Evolutionary conservation across 768 basidiomycete genomes (phyloP), one percentile per base, ranked within the genome.

Genomic region (Sarcodon sp.): DNA sequence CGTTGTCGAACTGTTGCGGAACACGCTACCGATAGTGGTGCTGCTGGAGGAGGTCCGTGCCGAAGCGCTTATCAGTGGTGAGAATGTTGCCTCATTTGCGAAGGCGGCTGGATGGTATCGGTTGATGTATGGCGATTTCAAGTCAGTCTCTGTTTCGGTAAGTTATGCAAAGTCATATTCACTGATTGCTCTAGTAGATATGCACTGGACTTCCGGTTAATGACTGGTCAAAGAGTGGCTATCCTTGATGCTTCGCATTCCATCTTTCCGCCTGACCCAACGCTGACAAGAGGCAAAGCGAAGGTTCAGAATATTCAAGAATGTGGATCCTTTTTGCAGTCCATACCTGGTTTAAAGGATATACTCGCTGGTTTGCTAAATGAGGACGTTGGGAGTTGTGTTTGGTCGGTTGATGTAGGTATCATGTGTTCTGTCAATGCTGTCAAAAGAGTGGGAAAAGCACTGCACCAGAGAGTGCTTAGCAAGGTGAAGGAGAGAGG

Each of bases 31-130:
- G 0, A 76, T 92, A 43, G 80, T 81, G 7, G 71, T 76, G 6
- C 82, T 83, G 58, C 67, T 90, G 7, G 83, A 89, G 50, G 68
- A 64, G 36, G 74, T 78, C 48, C 59, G 59, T 16, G 67, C 61
- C 38, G 53, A 51, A 2, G 57, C 61, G 43, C 32, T 51, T 27
- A 57, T 50, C 57, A 61, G 18, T 56, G 64, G 35, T 37, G 68
- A 55, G 52, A 59, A 38, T 54, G 67, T 87, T 16, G 81, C 83
- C 54, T 74, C 76, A n/a, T 79, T 83, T 58, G 75, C 83, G 4
- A 90, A 89, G 65, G 77, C 81, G 10, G 79, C 82, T 45, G 83
- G 83, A 3, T 90, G 88, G 87, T 90, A 82, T 64, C 69, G 88
- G 46, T 63, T 89, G 18, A 61, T 87, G 43, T 85, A 86, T 50